These are phyloP conservation scores for Ogataea glucozyma DNA, from an alignment of 805 yeast genomes.

Conservation along the genomic window DNA sequence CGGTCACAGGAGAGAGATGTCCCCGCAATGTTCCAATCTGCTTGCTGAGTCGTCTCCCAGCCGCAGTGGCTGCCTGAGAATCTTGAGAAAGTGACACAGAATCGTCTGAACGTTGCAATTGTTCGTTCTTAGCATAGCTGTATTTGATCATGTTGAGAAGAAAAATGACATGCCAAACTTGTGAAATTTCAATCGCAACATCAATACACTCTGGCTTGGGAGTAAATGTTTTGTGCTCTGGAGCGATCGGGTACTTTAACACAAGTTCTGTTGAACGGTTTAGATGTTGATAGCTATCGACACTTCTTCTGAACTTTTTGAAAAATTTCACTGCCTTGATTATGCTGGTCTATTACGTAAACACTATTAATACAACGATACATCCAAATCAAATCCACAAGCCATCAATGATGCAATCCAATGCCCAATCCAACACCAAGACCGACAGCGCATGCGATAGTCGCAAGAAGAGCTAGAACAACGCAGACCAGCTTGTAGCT, in stretches of 20 bases:
- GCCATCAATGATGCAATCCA: slow-evolving; percentile 19
- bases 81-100: neutral
- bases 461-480: slow-evolving; percentile 19
- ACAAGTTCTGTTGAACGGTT: too few species aligned
- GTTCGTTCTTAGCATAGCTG: slow-evolving; percentile 1
- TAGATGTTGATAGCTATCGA: too few species aligned
- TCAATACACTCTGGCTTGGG: too few species aligned
- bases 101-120: neutral
- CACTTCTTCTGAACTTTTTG: too few species aligned
- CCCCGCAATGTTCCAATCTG: slow-evolving; percentile 23
- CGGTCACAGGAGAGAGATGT: slow-evolving; percentile 15
- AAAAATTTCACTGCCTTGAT: too few species aligned
- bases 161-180: too few species aligned
- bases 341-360: too few species aligned
- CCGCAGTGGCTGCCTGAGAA: neutral
- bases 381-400: too few species aligned
- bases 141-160: slow-evolving; percentile 9
- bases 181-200: too few species aligned
- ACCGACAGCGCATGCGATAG: slow-evolving; percentile 25
- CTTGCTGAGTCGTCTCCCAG: neutral
- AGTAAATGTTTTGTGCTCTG: too few species aligned
- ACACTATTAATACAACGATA: too few species aligned
- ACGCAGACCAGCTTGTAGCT: slow-evolving; percentile 27
- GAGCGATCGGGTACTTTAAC: too few species aligned
- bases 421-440: slow-evolving; percentile 31